Evolutionary conservation across 23 red algal species (phyloP).

Genomic region (Gracilaria vermiculophylla): DNA sequence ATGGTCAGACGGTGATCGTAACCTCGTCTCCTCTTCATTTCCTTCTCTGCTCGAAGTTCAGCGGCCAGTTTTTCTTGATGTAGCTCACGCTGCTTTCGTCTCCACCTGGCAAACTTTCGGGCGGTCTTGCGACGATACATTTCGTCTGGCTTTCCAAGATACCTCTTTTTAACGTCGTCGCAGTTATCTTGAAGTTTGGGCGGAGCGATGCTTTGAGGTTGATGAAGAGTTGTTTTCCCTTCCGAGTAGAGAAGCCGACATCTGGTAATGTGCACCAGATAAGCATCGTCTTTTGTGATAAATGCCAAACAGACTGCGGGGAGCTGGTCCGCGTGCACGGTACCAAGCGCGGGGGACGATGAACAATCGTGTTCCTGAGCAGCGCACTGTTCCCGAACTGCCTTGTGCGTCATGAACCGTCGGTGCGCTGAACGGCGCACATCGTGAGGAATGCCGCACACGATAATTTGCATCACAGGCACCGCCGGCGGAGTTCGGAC

Average conservation of each 20-base stretch:
- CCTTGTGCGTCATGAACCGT: background rate
- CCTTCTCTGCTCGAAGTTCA: conserved; percentile 17
- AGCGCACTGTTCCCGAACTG: background rate
- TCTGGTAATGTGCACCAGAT: background rate
- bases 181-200: conserved; percentile 1
- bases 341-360: background rate
- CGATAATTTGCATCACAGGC: background rate
- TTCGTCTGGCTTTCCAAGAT: conserved; percentile 61
- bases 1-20: conserved; percentile 35
- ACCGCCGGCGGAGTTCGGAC: background rate
- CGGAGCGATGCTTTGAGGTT: background rate
- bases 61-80: background rate
- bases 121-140: conserved; percentile 54
- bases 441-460: conserved; percentile 10
- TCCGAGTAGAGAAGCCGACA: background rate
- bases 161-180: conserved; percentile 37
- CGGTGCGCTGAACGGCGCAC: background rate
- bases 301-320: background rate
- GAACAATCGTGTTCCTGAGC: background rate
- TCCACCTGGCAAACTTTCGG: conserved; percentile 35
- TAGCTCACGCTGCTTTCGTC: background rate
- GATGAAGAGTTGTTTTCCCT: background rate
- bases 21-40: conserved; percentile 59
- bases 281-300: background rate
- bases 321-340: background rate